Percentiles rank a stretch among this genome's conserved stretches.
phyloP scores from a whole-genome alignment of 352 stramenopile genomes.

The Phytophthora sojae region DNA sequence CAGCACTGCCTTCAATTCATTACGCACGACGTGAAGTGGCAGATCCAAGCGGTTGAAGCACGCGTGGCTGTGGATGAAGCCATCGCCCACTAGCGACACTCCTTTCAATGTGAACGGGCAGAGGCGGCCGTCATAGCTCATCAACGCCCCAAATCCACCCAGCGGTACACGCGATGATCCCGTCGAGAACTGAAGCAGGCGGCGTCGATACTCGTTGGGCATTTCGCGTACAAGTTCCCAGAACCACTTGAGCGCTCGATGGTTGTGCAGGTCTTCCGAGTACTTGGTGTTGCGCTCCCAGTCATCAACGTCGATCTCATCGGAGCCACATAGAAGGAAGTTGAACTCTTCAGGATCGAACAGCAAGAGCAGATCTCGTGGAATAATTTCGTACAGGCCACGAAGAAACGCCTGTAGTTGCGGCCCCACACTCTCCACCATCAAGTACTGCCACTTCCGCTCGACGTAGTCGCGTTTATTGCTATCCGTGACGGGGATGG shows the following conservation, averaged over 20 bases:
- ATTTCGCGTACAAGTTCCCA: conserved; percentile 80
- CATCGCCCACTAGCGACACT: conserved; percentile 39
- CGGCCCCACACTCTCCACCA: conserved; percentile 88
- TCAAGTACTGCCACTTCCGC: conserved; percentile 89
- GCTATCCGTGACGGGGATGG: conserved; percentile 88
- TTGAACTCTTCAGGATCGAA: conserved; percentile 97
- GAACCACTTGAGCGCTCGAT: conserved; percentile 43
- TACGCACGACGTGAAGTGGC: conserved; percentile 90
- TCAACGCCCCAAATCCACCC: conserved; percentile 57
- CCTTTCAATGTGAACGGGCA: conserved; percentile 60
- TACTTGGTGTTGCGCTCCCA: conserved; percentile 88
- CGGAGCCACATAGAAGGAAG: conserved; percentile 93
- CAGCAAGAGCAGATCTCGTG: conserved; percentile 89
- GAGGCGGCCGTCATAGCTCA: conserved; percentile 57
- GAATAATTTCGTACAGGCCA: conserved; percentile 96
- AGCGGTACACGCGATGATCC: conserved; percentile 63
- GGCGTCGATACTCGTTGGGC: conserved; percentile 49
- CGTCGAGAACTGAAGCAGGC: conserved; percentile 65
- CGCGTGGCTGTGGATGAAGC: conserved; percentile 61
- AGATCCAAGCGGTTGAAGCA: conserved; percentile 93
- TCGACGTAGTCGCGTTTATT: conserved; percentile 94
- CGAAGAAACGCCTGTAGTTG: conserved; percentile 87
- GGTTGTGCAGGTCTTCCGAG: conserved; percentile 36
- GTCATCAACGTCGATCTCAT: conserved; percentile 94
- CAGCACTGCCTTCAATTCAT: conserved; percentile 70